Base-by-base conservation (phyloP, 2,329 filamentous ascomycete genomes). In the Sporothrix euskadiensis region DNA sequence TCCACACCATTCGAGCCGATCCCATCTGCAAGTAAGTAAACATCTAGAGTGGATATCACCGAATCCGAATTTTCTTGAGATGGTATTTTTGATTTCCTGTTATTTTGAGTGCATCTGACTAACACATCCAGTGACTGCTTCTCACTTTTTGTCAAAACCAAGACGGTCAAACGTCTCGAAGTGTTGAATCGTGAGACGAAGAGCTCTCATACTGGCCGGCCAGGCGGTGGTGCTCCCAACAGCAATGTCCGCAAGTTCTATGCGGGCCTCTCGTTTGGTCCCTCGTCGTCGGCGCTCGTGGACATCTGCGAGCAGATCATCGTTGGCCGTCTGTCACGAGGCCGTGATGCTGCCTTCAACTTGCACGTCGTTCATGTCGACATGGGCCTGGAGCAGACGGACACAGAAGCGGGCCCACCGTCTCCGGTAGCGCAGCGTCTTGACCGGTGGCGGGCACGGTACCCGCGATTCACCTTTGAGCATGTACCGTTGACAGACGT, bases 211-310 rank as follows among this genome's bases (percentile, higher is more conserved):
- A 69, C 54, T 26, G 54, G 69, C 0, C 66, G 80, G 10, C 65
- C 56, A 1, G 22, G 49, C n/a, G 56, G 65, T 9, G 44, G 41
- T 14, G 56, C 39, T 4, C 14, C 41, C 41, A 78, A 74, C 35
- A 41, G 22, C 39, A 61, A 75, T 47, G 32, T 39, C 47, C 47
- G 88, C 79, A 80, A 88, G 79, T 88, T 97, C 66, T 84, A 97
- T 22, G 84, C 97, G 26, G 93, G 94, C 6, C 84, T 98, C 1
- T 97, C 94, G 0, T 91, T 94, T 78, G 95, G 96, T 0, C 84
- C 92, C 1, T 96, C 92, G 1, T 98, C 95, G 0, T 86, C 92
- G 16, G 88, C 90, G 16, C 84, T 99, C 59, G 85, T 97, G 41
- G 88, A 95, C 78, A 86, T 97, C 30, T 84, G 98, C 71, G 88